Evolutionary conservation across 2,329 filamentous ascomycete species (phyloP).

Genomic region (Tetracladium maxilliforme): DNA sequence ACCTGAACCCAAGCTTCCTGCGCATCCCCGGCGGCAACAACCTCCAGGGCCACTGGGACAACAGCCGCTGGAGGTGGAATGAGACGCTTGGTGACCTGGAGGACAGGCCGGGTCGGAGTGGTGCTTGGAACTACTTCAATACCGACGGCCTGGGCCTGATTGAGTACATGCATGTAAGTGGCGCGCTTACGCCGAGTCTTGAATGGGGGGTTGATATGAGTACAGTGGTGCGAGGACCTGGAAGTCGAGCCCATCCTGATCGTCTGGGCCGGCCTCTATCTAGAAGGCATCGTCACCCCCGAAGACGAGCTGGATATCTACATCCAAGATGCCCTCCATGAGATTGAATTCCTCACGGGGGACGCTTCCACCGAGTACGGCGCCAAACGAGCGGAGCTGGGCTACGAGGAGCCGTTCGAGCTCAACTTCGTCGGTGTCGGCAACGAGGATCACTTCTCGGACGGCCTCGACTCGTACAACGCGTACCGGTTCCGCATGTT

Average conservation of each 20-base stretch:
- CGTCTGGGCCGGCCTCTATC: conserved; percentile 29
- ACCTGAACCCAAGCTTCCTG: conserved; percentile 39
- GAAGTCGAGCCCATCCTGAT: conserved; percentile 27
- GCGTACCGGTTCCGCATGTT: conserved; percentile 28
- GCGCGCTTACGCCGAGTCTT: background rate
- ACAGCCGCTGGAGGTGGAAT: conserved; percentile 19
- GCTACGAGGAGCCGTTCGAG: conserved; percentile 31
- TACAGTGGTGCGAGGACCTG: conserved; percentile 28
- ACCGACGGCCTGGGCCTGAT: conserved; percentile 35
- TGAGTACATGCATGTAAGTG: conserved; percentile 25
- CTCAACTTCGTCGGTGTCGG: conserved; percentile 36
- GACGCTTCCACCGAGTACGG: conserved; percentile 26
- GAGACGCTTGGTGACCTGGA: conserved; percentile 22
- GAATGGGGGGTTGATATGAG: too few species aligned
- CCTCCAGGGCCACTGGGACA: conserved; percentile 19
- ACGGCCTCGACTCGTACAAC: conserved; percentile 17
- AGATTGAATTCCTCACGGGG: conserved; percentile 35
- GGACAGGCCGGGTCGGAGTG: conserved; percentile 17
- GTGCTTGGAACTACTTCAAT: conserved; percentile 23
- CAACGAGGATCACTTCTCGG: conserved; percentile 34
- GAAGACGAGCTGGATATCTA: conserved; percentile 26
- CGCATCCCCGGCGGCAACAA: conserved; percentile 54
- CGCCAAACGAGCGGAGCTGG: conserved; percentile 28
- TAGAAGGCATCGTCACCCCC: conserved; percentile 22
- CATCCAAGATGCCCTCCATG: conserved; percentile 30